A percentile compares a stretch with the other conserved stretches of the same genome.
phyloP scores from a whole-genome alignment of 345 rosid species.

The Diplotaxis tenuifolia region DNA sequence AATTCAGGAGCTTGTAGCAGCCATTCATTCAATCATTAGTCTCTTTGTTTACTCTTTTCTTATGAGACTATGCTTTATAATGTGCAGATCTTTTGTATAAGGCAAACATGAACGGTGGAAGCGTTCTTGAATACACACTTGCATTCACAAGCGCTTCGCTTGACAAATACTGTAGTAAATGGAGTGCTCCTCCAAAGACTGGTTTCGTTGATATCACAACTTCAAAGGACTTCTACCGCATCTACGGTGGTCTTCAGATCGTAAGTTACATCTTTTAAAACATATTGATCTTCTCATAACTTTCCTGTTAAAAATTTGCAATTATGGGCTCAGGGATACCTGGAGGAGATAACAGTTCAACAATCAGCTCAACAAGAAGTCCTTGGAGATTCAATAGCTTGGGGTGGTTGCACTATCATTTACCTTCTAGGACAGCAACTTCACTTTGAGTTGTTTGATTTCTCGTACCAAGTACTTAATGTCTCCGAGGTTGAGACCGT shows the following conservation, averaged over 20 bases:
- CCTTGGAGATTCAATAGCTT: constrained; percentile 89
- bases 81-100: constrained; percentile 88
- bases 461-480: constrained; percentile 93
- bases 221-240: constrained; percentile 89
- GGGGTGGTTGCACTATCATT: constrained; percentile 98
- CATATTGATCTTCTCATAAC: constrained; percentile 2
- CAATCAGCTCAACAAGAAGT: constrained; percentile 54
- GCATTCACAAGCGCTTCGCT: constrained; percentile 95
- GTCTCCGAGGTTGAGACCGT: constrained; percentile 90
- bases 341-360: constrained; percentile 63
- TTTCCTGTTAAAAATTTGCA: background rate
- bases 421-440: constrained; percentile 97
- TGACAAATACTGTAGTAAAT: constrained; percentile 89
- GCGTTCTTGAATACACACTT: constrained; percentile 94
- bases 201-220: constrained; percentile 96
- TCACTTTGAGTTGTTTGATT: constrained; percentile 95
- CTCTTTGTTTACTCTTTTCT: background rate
- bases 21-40: constrained; percentile 2
- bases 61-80: background rate
- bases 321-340: constrained; percentile 59
- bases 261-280: constrained; percentile 43
- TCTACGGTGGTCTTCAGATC: constrained; percentile 94
- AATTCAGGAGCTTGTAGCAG: background rate
- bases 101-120: constrained; percentile 87
- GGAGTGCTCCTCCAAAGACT: constrained; percentile 96